phyloP scores from a whole-genome alignment of 23 red algal genomes.

The Chondrus crispus region DNA sequence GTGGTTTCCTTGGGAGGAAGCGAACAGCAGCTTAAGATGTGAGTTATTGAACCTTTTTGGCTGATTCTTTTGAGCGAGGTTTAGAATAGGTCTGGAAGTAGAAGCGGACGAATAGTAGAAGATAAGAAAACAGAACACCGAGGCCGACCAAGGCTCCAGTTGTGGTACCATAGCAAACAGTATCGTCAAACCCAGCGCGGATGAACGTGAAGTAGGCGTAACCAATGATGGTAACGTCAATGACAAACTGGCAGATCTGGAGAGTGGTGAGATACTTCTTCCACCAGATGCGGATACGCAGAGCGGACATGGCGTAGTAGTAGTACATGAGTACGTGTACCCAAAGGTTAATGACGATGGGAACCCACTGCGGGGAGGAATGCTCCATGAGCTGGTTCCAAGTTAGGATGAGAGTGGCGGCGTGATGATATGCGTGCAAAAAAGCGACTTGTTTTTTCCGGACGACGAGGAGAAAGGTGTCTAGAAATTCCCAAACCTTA shows the following conservation, averaged over 20 bases:
- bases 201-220: slow-evolving; percentile 90
- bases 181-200: slow-evolving; percentile 55
- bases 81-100: slow-evolving; percentile 92
- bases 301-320: slow-evolving; percentile 94
- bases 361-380: slow-evolving; percentile 92
- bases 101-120: slow-evolving; percentile 93
- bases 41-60: too few species aligned
- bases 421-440: slow-evolving; percentile 96
- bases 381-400: slow-evolving; percentile 96
- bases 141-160: slow-evolving; percentile 82
- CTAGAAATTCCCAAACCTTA: slow-evolving; percentile 95
- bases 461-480: slow-evolving; percentile 89
- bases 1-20: too few species aligned
- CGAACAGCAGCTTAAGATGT: too few species aligned
- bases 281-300: slow-evolving; percentile 88
- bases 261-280: slow-evolving; percentile 90
- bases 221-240: slow-evolving; percentile 68
- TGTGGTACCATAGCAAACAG: slow-evolving; percentile 86
- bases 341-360: slow-evolving; percentile 92
- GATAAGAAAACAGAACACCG: slow-evolving; percentile 86
- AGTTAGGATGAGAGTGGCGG: slow-evolving; percentile 88
- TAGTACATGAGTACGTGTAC: slow-evolving; percentile 99
- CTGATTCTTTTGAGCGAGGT: too few species aligned
- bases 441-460: slow-evolving; percentile 87
- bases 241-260: slow-evolving; percentile 91